These are phyloP conservation scores for Mycena rebaudengoi DNA, from an alignment of 768 basidiomycete species.

Conservation along the genomic window DNA sequence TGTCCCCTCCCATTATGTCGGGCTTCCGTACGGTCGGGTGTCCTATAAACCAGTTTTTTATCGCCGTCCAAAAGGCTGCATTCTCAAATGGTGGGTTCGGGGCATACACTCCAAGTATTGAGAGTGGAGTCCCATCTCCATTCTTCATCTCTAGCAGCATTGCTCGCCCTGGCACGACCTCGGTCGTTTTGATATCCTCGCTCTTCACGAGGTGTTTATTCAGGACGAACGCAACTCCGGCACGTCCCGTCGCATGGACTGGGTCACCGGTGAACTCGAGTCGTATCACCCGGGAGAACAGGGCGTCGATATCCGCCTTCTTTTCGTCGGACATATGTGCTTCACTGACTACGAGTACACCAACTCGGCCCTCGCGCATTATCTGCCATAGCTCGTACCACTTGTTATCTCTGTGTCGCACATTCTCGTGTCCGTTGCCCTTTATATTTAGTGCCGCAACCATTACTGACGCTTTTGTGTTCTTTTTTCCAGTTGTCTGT, in stretches of 20 bases:
- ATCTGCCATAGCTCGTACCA: slow-evolving; percentile 20
- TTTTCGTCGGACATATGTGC: slow-evolving; percentile 10
- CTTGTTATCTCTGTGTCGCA: slow-evolving; percentile 4
- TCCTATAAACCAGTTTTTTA: slow-evolving; percentile 17
- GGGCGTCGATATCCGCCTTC: background rate
- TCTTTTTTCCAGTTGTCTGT: background rate
- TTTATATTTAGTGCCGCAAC: slow-evolving; percentile 20
- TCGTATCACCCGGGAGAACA: background rate
- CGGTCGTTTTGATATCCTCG: background rate
- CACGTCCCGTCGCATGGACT: background rate
- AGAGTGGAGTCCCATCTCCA: background rate
- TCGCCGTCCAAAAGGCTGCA: slow-evolving; percentile 37
- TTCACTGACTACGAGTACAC: slow-evolving; percentile 20
- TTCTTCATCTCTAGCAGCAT: background rate
- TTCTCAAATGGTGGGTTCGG: slow-evolving; percentile 40
- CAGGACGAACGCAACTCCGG: slow-evolving; percentile 25
- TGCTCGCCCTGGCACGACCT: slow-evolving; percentile 28
- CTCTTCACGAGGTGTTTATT: slow-evolving; percentile 22
- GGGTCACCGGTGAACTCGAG: background rate
- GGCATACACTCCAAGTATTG: slow-evolving; percentile 44
- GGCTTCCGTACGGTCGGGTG: no score
- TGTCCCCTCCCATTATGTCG: no score
- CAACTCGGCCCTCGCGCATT: slow-evolving; percentile 9
- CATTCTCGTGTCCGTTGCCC: slow-evolving; percentile 1
- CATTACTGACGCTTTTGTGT: slow-evolving; percentile 11